Base-by-base conservation (phyloP, 31 red algal species). In the Asparagopsis taxiformis region DNA sequence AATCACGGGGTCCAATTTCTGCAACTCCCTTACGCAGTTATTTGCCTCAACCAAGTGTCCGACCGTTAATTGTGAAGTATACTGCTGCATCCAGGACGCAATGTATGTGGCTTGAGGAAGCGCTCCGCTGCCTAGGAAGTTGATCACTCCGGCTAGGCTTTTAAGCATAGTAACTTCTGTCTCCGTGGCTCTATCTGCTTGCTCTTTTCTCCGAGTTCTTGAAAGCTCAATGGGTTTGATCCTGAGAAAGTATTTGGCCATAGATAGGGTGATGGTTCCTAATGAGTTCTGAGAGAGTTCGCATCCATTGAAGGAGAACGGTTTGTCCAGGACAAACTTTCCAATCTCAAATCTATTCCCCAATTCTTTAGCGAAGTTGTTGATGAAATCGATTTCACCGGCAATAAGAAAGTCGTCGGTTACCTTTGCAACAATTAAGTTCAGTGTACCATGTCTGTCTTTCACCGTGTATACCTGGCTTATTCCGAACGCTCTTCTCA, bases 401-500 rank as follows among this genome's bases (percentile, higher is more conserved):
- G 33, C 24, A 21, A 75, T 55, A 53, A 59, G 20, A 16, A 75
- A 55, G 52, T 75, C 71, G 31, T 61, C 35, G 13, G 52, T 31
- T 6, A 75, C 52, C 28, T 75, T 75, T 16, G 71, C 55, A 2
- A 75, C 51, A 3, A n/a, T 46, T 7, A 75, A 5, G 2, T 33
- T 19, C 15, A 61, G 35, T 9, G 3, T 24, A 37, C 54, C 52
- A 24, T 39, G 4, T 21, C 44, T 17, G 22, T 75, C 26, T 29
- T 31, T 15, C 36, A 23, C 24, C 7, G 21, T 4, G 38, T 53
- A 75, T 25, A 75, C 24, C 26, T 61, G 71, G 6, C 22, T 43
- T 2, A 75, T 6, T 33, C 71, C 38, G 28, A 11, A 75, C 3
- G 61, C 71, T 29, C 71, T 16, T 36, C 5, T 26, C 13, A 59